phyloP scores from a whole-genome alignment of 352 stramenopile genomes.

The Globisporangium viniferum region DNA sequence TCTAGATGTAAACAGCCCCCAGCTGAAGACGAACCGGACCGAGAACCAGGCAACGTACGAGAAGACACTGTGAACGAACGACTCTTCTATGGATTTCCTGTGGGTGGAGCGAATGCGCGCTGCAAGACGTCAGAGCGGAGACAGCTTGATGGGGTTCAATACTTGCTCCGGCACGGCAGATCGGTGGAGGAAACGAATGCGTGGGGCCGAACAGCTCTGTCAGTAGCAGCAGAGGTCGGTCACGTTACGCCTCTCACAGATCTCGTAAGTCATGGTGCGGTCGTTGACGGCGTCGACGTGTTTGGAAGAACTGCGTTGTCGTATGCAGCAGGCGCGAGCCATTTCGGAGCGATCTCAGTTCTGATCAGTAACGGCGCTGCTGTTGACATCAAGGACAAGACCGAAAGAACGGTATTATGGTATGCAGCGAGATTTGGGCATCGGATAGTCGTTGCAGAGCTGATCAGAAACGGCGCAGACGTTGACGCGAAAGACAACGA shows the following conservation, averaged over 20 bases:
- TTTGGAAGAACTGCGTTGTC: background rate
- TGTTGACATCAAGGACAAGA: background rate
- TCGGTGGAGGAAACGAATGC: background rate
- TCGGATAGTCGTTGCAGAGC: background rate
- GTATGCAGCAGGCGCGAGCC: background rate
- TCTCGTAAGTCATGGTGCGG: background rate
- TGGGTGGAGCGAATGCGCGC: background rate
- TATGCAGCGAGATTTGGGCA: background rate
- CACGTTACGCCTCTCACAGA: background rate
- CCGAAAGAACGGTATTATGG: background rate
- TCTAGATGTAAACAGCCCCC: no score
- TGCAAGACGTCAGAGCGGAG: background rate
- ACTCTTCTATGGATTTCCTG: background rate
- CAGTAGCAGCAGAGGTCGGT: background rate
- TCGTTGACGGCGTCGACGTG: background rate
- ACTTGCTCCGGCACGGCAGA: background rate
- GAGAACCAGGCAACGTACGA: background rate
- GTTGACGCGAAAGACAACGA: background rate
- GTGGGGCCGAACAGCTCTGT: background rate
- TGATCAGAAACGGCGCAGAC: background rate
- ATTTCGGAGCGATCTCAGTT: background rate
- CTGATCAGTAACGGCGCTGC: background rate
- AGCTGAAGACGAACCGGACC: background rate
- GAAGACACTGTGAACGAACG: background rate
- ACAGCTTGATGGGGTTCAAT: background rate